Base-by-base conservation (phyloP, 805 yeast species). In the Candida boleticola region DNA sequence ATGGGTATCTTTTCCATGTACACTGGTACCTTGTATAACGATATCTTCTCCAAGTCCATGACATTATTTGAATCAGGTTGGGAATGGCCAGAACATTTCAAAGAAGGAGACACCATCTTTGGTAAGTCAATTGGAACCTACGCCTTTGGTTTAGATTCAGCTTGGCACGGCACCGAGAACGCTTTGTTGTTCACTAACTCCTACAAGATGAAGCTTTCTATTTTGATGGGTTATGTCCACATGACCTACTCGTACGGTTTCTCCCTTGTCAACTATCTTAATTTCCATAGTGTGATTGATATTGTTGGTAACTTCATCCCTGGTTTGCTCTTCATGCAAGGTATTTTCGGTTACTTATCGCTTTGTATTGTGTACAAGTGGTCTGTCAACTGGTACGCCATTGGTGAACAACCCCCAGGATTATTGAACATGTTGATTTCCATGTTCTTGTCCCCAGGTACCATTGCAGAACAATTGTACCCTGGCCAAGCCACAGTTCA, bases 161-260 rank as follows among this genome's bases (percentile, higher is more conserved):
- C 84, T 9, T 93, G 99, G 99, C 99, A 93, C 64, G 97, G 97
- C 14, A 77, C 98, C 31, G 99, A 93, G 53, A 93, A 93, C 68
- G 82, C 83, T 39, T 74, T 93, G 54, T 66, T 95, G 44, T 93
- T 93, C 67, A 79, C 96, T 39, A 93, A 93, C 70, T 90, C 98
- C 2, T 93, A 88, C 71, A 93, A 93, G 74, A 93, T 93, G 99
- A 93, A 93, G 64, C 73, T 93, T 47, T 89, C 98, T 2, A 84
- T 93, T 43, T 73, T 93, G 51, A 85, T 93, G 90, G 99, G 99
- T 3, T 92, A 84, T 65, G 65, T 77, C 36, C 99, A 93, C 68
- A 93, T 93, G 99, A 69, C 90, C 10, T 93, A 92, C 66, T 87
- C 96, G 3, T 84, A 80, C 58, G 61, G 80, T 63, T 89, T 90